A percentile compares a stretch with the other conserved stretches of the same genome.
These are phyloP conservation scores for Tolypocladium paradoxum DNA, from an alignment of 2,329 filamentous ascomycete genomes.

Conservation along the genomic window DNA sequence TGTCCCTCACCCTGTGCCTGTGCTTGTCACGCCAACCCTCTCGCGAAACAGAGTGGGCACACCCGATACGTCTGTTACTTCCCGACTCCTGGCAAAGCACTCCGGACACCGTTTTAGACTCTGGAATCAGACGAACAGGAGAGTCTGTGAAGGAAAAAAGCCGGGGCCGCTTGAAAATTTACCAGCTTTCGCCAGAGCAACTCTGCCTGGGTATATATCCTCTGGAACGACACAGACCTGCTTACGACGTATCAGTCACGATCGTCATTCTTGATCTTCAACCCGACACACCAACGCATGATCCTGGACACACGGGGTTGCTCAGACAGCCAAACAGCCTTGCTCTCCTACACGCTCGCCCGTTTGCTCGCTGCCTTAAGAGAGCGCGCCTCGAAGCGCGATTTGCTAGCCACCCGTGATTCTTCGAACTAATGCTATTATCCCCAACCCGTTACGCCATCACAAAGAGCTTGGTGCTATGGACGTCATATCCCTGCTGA, in stretches of 20 bases:
- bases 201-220: neutral
- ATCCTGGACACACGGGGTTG: neutral
- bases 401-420: neutral
- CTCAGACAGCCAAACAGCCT: neutral
- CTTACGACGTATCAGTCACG: neutral
- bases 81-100: neutral
- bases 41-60: neutral
- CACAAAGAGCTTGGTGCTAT: constrained; percentile 13
- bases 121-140: neutral
- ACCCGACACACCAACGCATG: neutral
- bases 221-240: neutral
- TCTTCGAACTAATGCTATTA: neutral
- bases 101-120: neutral
- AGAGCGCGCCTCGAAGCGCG: neutral
- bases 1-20: neutral
- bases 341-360: neutral
- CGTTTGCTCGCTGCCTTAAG: neutral
- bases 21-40: neutral
- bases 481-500: constrained; percentile 32
- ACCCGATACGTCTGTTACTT: neutral
- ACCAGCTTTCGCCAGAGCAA: neutral
- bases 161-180: neutral
- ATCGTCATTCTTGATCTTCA: neutral
- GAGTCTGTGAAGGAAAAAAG: neutral
- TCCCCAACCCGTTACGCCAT: neutral